These are phyloP conservation scores for Eutrema japonicum DNA, from an alignment of 345 rosid genomes.

Conservation along the genomic window DNA sequence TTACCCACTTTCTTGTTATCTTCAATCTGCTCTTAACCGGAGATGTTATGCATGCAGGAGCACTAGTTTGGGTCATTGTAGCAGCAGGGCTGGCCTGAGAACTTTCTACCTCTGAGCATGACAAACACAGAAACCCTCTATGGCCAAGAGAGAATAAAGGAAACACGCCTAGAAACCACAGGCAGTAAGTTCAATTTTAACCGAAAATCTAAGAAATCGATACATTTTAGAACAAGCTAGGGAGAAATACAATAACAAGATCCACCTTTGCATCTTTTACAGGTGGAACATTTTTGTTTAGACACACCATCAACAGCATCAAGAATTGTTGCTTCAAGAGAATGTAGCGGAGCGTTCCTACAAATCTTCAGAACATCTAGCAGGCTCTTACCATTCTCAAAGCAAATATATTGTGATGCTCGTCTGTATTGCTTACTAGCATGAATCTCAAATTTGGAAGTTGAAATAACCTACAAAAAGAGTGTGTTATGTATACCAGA, in stretches of 20 bases:
- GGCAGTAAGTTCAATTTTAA: slow-evolving; percentile 26
- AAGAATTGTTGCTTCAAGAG: slow-evolving; percentile 68
- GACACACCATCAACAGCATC: slow-evolving; percentile 39
- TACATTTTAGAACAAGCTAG: slow-evolving; percentile 22
- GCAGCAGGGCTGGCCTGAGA: slow-evolving; percentile 45
- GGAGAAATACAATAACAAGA: slow-evolving; percentile 8
- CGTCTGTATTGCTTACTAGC: slow-evolving; percentile 91
- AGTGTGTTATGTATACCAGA: slow-evolving; percentile 24
- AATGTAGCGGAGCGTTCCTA: slow-evolving; percentile 72
- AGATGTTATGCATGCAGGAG: slow-evolving; percentile 42
- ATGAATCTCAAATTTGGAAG: slow-evolving; percentile 98
- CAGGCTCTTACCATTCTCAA: slow-evolving; percentile 98
- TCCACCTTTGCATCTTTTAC: slow-evolving; percentile 87
- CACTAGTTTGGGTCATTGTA: slow-evolving; percentile 44
- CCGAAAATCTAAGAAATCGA: slow-evolving; percentile 11
- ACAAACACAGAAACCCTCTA: slow-evolving; percentile 75
- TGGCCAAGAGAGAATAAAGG: slow-evolving; percentile 67
- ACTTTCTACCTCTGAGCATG: slow-evolving; percentile 63
- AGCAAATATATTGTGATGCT: slow-evolving; percentile 92
- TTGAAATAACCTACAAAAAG: slow-evolving; percentile 77
- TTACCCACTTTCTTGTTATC: slow-evolving; percentile 57
- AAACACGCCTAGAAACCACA: slow-evolving; percentile 57
- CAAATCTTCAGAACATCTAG: slow-evolving; percentile 87
- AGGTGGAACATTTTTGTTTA: slow-evolving; percentile 64
- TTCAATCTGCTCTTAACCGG: slow-evolving; percentile 54